phyloP scores from a whole-genome alignment of 805 yeast species.

The Kodamaea restingae region DNA sequence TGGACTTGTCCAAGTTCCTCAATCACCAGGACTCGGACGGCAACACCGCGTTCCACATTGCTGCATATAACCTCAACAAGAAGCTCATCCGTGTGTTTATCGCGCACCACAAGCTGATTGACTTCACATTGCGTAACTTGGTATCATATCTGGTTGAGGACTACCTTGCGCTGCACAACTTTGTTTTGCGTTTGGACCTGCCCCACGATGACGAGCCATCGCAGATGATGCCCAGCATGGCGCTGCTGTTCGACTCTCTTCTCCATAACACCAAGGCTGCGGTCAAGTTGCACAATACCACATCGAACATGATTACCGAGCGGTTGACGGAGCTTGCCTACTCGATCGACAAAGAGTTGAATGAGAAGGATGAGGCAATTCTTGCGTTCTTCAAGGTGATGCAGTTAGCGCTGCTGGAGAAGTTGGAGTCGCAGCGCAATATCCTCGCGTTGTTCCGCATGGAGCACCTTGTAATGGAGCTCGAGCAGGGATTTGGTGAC shows the following conservation, averaged over 20 bases:
- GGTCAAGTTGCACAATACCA: constrained; percentile 28
- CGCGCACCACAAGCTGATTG: constrained; percentile 21
- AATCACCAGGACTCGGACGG: constrained; percentile 92
- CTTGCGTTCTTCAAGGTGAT: constrained; percentile 24
- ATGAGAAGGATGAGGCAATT: constrained; percentile 32
- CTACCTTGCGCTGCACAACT: constrained; percentile 27
- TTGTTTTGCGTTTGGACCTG: constrained; percentile 20
- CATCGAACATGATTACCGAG: constrained; percentile 34
- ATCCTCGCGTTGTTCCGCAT: constrained; percentile 28
- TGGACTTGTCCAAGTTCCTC: constrained; percentile 41
- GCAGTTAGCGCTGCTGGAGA: constrained; percentile 20
- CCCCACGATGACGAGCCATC: constrained; percentile 1
- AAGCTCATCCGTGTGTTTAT: constrained; percentile 23
- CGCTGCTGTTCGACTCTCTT: constrained; percentile 29
- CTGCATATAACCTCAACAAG: constrained; percentile 46
- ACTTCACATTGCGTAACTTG: constrained; percentile 22
- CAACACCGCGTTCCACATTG: constrained; percentile 90
- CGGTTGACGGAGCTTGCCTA: constrained; percentile 37
- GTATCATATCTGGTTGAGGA: constrained; percentile 25
- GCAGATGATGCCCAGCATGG: constrained; percentile 2
- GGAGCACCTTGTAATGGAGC: constrained; percentile 29
- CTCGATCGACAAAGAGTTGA: constrained; percentile 35
- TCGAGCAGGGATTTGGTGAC: constrained; percentile 13
- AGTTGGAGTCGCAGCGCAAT: constrained; percentile 26
- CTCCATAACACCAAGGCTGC: constrained; percentile 34